Base-by-base conservation (phyloP, 805 yeast species). In the Monosporozyma unispora region DNA sequence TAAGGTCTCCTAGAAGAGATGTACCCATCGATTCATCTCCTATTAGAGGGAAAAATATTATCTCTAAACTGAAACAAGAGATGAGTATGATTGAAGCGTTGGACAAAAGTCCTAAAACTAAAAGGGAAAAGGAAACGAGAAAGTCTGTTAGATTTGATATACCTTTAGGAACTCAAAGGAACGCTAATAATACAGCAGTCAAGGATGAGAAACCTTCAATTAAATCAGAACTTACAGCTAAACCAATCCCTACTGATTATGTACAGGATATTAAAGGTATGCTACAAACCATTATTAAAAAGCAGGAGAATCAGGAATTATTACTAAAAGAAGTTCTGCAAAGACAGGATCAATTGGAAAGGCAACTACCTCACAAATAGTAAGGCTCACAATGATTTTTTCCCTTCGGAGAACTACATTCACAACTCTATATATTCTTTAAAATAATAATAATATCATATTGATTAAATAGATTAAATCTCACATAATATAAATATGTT, bases 111-210 rank as follows among this genome's bases (percentile, higher is more conserved):
- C 22, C 19, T 16, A 33, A 38, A 47, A 14, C 45, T 41, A 11
- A 57, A 48, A 33, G 45, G 40, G 9, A 49, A 39, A 16, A 18
- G 3, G 16, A 14, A 14, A 22, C 21, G 6, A 56, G 54, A 48
- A 64, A 65, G 46, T 57, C 52, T 3, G 72, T 68, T 4, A 63
- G 61, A 9, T 69, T 69, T 46, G 53, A 57, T 40, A n/a, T 57
- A 22, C 60, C 62, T 6, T 50, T 47, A 16, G 10, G 8, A 3
- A 22, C 4, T 9, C 14, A 16, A 35, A 18, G 22, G 4, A 14
- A 35, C 7, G 22, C 4, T 6, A 16, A 18, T 5, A 46, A 4
- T 23, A 10, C 9, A 21, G 19, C n/a, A 3, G 18, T 19, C 7
- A 31, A 16, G 19, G 18, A 31, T 31, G 46, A 40, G n/a, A 47